Conservation (phyloP, 257 asterid genomes). For the Galeopsis tetrahit region DNA sequence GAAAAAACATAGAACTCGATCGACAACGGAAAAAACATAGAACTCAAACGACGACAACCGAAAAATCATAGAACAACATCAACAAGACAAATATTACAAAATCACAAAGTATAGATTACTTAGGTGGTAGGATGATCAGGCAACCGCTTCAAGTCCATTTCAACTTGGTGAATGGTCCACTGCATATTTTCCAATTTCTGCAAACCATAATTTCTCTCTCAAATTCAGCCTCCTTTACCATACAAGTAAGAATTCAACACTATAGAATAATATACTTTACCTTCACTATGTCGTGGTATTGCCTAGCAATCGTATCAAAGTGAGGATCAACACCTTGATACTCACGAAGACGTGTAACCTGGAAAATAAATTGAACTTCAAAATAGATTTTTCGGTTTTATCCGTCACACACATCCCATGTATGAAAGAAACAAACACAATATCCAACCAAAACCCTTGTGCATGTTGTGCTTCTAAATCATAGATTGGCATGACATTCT, state of each 20-base stretch:
- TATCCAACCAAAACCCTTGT: slow-evolving; percentile 1
- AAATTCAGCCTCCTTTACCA: slow-evolving; percentile 11
- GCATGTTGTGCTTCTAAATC: slow-evolving; percentile 5
- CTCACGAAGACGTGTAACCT: slow-evolving; percentile 93
- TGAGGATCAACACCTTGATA: slow-evolving; percentile 99
- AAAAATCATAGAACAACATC: not conserved
- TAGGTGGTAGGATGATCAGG: slow-evolving; percentile 65
- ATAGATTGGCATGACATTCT: not conserved
- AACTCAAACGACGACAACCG: too few species aligned
- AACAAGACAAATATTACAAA: slow-evolving; percentile 16
- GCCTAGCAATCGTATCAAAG: slow-evolving; percentile 91
- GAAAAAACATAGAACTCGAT: too few species aligned
- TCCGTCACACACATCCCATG: not conserved
- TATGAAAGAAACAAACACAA: not conserved
- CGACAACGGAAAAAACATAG: too few species aligned
- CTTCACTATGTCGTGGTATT: slow-evolving; percentile 93
- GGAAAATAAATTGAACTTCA: slow-evolving; percentile 31
- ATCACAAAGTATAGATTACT: slow-evolving; percentile 21
- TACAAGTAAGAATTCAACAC: not conserved
- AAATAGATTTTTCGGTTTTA: not conserved
- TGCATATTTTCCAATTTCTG: slow-evolving; percentile 96
- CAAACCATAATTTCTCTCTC: slow-evolving; percentile 21
- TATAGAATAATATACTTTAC: slow-evolving; percentile 37
- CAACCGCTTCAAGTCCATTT: slow-evolving; percentile 87
- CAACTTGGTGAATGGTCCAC: slow-evolving; percentile 98